phyloP scores from a whole-genome alignment of 2,329 filamentous ascomycete species.

The Westerdykella sp. region DNA sequence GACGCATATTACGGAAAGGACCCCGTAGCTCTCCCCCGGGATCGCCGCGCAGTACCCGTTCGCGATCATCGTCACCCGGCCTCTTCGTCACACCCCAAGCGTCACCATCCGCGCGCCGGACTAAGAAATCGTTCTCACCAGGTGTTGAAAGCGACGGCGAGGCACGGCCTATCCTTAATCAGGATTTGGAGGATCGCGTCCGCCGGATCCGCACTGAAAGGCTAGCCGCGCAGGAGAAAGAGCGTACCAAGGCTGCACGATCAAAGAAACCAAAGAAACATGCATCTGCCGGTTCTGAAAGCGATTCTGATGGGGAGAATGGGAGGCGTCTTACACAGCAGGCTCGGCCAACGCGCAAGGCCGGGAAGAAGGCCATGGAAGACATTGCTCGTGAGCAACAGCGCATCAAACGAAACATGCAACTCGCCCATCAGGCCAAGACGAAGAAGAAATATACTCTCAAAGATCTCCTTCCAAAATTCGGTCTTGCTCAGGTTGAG shows the following conservation, averaged over 20 bases:
- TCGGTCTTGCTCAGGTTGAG: slow-evolving; percentile 59
- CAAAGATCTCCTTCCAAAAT: slow-evolving; percentile 72
- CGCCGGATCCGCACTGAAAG: slow-evolving; percentile 68
- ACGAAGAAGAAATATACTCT: slow-evolving; percentile 85
- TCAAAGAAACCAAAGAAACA: slow-evolving; percentile 12
- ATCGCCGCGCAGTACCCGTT: slow-evolving; percentile 15
- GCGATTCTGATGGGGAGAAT: slow-evolving; percentile 47
- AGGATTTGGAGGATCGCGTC: slow-evolving; percentile 65
- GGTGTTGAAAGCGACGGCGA: slow-evolving; percentile 44
- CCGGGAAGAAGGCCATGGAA: slow-evolving; percentile 88
- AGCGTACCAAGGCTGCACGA: slow-evolving; percentile 39
- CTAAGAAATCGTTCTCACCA: neutral
- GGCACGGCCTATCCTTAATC: slow-evolving; percentile 41
- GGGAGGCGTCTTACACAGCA: slow-evolving; percentile 56
- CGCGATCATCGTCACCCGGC: slow-evolving; percentile 43
- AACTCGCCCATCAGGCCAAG: slow-evolving; percentile 81
- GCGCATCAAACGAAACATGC: slow-evolving; percentile 80
- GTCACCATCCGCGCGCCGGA: slow-evolving; percentile 30
- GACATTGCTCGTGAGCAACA: slow-evolving; percentile 96
- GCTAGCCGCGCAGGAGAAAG: slow-evolving; percentile 57
- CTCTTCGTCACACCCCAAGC: slow-evolving; percentile 52
- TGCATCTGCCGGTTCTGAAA: slow-evolving; percentile 39
- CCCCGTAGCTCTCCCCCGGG: slow-evolving; percentile 11
- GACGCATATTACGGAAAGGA: slow-evolving; percentile 5
- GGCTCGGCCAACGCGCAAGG: slow-evolving; percentile 68